Evolutionary conservation across 345 rosid species (phyloP), one percentile per base, ranked within the genome.

Genomic region (Moricandia arvensis): DNA sequence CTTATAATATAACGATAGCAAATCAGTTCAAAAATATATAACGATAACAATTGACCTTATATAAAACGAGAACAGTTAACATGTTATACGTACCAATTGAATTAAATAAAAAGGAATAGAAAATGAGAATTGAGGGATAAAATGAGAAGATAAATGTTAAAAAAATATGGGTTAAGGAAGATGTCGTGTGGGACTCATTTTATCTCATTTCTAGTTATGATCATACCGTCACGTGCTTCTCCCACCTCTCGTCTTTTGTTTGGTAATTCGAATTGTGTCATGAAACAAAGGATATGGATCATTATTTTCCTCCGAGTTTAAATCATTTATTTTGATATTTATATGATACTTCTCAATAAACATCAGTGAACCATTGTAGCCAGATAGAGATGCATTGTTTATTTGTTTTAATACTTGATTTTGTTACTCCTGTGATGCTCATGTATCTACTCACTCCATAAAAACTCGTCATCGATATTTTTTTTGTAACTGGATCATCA

Each of bases 151-250:
- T 27, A 47, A 60, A 34, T 61, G 16, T 61, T 60, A 8, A 54
- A 69, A 54, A n/a, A 17, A 54, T 54, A 54, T 54, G 70, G 65
- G 75, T 76, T 69, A 55, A 69, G 65, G 66, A 69, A 69, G 71
- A 69, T 76, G 58, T 69, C 79, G 79, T 76, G 75, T 69, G 80
- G 70, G 70, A 69, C 80, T 76, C 80, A 31, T 54, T 63, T 69
- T 69, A 55, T 55, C 27, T 9, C 66, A 69, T 76, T 76, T 76
- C 27, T 69, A 76, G 71, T 63, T 69, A 21, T 55, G 70, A 68
- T 54, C 54, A 53, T 41, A 53, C 13, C 55, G 55, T 63, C 80
- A 76, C 70, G 71, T 76, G 80, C 70, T 45, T 67, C 38, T 24
- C 37, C 51, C 30, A 67, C 61, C 29, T 59, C 61, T 45, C 13